Percentiles rank a stretch among this genome's conserved stretches.
phyloP scores from a whole-genome alignment of 768 basidiomycete species.

The Pleurotus tuber-regium region DNA sequence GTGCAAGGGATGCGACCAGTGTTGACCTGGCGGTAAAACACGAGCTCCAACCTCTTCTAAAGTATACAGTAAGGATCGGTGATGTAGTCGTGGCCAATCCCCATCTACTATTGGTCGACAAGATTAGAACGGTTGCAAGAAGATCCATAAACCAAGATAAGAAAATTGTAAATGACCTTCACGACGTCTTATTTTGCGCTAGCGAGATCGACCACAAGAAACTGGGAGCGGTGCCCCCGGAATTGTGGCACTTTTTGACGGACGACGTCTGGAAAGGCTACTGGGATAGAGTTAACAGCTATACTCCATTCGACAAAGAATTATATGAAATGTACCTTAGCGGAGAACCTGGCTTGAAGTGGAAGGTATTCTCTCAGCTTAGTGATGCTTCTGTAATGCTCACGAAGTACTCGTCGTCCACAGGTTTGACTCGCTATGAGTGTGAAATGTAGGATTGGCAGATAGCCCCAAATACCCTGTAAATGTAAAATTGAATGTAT shows the following conservation, averaged over 20 bases:
- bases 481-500: too few relatives aligned
- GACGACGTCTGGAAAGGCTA: neutral
- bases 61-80: neutral
- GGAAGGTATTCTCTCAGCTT: too few relatives aligned
- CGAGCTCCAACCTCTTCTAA: neutral
- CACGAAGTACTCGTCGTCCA: too few relatives aligned
- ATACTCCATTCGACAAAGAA: too few relatives aligned
- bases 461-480: too few relatives aligned
- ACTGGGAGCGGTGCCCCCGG: neutral
- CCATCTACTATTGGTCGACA: constrained; percentile 8
- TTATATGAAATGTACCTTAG: too few relatives aligned
- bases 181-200: constrained; percentile 6
- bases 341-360: too few relatives aligned
- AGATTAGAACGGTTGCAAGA: neutral
- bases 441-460: too few relatives aligned
- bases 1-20: constrained; percentile 5
- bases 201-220: constrained; percentile 2
- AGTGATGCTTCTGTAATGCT: too few relatives aligned
- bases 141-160: neutral
- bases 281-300: too few relatives aligned
- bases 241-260: neutral
- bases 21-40: constrained; percentile 4
- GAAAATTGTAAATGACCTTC: constrained; percentile 2
- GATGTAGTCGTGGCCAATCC: constrained; percentile 1
- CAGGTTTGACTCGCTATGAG: too few relatives aligned